phyloP scores from a whole-genome alignment of 345 rosid species.

The Jatropha curcas region DNA sequence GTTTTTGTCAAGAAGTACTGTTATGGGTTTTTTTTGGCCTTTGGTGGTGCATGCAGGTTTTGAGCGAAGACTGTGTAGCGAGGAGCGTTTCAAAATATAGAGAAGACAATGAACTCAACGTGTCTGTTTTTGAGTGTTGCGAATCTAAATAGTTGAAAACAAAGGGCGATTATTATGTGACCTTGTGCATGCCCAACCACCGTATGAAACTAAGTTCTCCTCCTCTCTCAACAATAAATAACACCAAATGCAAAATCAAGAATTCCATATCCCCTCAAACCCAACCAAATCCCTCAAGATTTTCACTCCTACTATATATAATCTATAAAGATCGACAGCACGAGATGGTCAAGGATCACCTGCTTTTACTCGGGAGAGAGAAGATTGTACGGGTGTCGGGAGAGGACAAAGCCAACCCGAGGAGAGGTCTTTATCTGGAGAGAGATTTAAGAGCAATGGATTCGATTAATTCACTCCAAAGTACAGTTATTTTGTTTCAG shows the following conservation, averaged over 20 bases:
- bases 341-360: not conserved
- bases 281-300: conserved; percentile 23
- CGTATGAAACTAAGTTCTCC: not conserved
- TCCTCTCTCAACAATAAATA: conserved; percentile 8
- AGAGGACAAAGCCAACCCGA: not conserved
- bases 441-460: not conserved
- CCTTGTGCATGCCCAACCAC: conserved; percentile 10
- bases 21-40: not conserved
- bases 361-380: not conserved
- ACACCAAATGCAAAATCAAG: conserved; percentile 13
- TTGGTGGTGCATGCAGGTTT: conserved; percentile 28
- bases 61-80: not conserved
- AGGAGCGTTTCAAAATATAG: conserved; percentile 15
- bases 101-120: conserved; percentile 18
- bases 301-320: too few relatives aligned
- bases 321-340: too few relatives aligned
- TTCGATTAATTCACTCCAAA: not conserved
- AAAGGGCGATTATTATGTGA: conserved; percentile 13
- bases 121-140: conserved; percentile 14
- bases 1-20: not conserved
- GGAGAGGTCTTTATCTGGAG: conserved; percentile 11
- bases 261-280: conserved; percentile 13
- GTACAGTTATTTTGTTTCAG: not conserved
- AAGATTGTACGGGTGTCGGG: not conserved
- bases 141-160: conserved; percentile 22